Evolutionary conservation across 208 protist species (phyloP).

Genomic region (Crithidia expoeki): DNA sequence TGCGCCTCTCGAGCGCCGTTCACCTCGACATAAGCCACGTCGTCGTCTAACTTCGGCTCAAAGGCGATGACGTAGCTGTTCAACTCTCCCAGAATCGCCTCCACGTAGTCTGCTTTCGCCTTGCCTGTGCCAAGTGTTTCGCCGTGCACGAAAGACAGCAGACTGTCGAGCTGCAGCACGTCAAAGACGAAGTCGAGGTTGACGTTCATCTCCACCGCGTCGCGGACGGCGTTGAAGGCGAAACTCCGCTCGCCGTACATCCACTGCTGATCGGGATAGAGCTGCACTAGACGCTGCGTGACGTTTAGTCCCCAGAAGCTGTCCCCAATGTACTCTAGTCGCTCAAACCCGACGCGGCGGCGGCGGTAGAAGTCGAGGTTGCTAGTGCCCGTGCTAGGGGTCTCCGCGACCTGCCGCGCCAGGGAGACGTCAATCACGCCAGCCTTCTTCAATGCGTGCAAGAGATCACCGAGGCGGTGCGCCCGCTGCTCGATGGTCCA

Average conservation of each 20-base stretch:
- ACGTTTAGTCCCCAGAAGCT: slow-evolving; percentile 72
- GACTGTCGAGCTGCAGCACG: slow-evolving; percentile 50
- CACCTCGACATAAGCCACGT: slow-evolving; percentile 68
- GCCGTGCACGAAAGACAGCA: slow-evolving; percentile 30
- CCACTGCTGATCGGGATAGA: slow-evolving; percentile 83
- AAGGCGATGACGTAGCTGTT: slow-evolving; percentile 58
- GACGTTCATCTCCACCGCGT: slow-evolving; percentile 86
- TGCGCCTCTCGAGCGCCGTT: slow-evolving; percentile 61
- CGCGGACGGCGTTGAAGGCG: slow-evolving; percentile 69
- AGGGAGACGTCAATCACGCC: slow-evolving; percentile 68
- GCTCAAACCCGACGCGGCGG: slow-evolving; percentile 78
- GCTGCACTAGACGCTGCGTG: slow-evolving; percentile 65
- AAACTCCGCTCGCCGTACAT: slow-evolving; percentile 65
- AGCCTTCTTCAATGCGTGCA: slow-evolving; percentile 46
- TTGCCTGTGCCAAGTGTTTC: slow-evolving; percentile 55
- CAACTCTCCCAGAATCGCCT: slow-evolving; percentile 78
- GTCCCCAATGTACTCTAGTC: slow-evolving; percentile 89
- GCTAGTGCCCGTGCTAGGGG: background rate
- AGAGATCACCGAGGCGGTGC: slow-evolving; percentile 36
- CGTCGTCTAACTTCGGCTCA: slow-evolving; percentile 67
- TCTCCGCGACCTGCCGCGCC: slow-evolving; percentile 18
- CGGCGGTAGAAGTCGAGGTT: slow-evolving; percentile 29
- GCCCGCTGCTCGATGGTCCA: slow-evolving; percentile 64
- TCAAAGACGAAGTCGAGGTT: slow-evolving; percentile 83
- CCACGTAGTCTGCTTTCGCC: slow-evolving; percentile 85